Base-by-base conservation (phyloP, 768 basidiomycete species). In the Hydnum rufescens region DNA sequence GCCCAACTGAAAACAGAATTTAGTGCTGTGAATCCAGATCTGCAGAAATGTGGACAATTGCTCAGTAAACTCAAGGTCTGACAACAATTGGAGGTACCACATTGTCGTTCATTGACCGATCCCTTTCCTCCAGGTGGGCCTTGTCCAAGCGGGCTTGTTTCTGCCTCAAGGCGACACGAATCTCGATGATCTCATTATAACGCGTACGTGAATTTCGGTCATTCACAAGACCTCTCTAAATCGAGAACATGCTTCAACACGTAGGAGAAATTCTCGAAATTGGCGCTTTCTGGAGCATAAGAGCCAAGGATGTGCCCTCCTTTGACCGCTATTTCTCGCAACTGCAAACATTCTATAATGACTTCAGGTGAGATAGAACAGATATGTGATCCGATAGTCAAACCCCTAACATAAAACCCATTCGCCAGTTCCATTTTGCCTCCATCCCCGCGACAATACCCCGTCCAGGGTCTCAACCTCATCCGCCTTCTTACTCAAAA, bases 271-370 rank as follows among this genome's bases (percentile, higher is more conserved):
- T 95, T 54, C 80, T 99, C 54, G 93, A 96, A 70, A 80, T 96
- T 59, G 93, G 90, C 51, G 88, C 90, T 18, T 80, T 92, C 70
- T 84, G 85, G 72, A 89, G 92, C 57, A 83, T 97, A 64, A 76
- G 88, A 34, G 74, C 79, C 57, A 77, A 76, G 62, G 87, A 93
- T 64, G 76, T 92, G 22, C 83, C 90, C 51, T 82, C 87, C 0
- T 99, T 97, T 63, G 87, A 93, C 66, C 77, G 92, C 58, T 97
- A 95, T 65, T 88, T 92, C 64, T 80, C 86, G 16, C 87, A 93
- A 66, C 72, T 95, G 3, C 80, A 84, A 59, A 78, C 80, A 0
- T 93, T 87, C 69, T 95, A 93, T 68, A 78, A 78, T 47, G 85
- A 90, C 64, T 83, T 79, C 64, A 74, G 76, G 85, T 80, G 34